phyloP scores from a whole-genome alignment of 1,284 basidiomycete species.

The Phylloboletellus chloephorus region DNA sequence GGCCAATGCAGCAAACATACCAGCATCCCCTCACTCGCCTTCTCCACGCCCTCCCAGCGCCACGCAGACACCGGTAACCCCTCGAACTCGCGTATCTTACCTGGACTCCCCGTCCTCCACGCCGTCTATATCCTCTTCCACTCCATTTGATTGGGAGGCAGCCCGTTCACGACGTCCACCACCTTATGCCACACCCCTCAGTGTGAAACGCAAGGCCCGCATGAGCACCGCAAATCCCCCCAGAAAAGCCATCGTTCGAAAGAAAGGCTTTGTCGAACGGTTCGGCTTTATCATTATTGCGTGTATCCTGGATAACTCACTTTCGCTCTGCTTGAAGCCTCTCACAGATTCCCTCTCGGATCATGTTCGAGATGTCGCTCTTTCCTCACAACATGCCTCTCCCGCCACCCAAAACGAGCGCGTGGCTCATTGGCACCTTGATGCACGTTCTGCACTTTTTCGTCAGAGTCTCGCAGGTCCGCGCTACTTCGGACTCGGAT shows the following conservation, averaged over 20 bases:
- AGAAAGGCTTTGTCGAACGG: conserved; percentile 59
- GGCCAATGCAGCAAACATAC: conserved; percentile 35
- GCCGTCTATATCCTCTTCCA: conserved; percentile 64
- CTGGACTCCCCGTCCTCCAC: conserved; percentile 54
- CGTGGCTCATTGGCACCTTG: conserved; percentile 55
- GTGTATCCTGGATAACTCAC: conserved; percentile 1
- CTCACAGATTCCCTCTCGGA: conserved; percentile 55
- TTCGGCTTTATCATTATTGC: conserved; percentile 24
- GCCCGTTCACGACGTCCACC: conserved; percentile 58
- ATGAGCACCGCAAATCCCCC: conserved; percentile 40
- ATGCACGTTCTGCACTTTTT: conserved; percentile 65
- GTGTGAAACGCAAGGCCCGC: conserved; percentile 39
- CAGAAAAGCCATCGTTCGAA: conserved; percentile 50
- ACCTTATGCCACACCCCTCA: conserved; percentile 59
- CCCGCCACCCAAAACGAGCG: conserved; percentile 58
- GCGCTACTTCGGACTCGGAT: conserved; percentile 56
- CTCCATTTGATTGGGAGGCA: conserved; percentile 80
- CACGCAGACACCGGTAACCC: conserved; percentile 37
- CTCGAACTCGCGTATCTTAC: conserved; percentile 37
- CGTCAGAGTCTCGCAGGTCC: conserved; percentile 54
- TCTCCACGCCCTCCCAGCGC: conserved; percentile 32
- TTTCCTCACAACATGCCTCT: conserved; percentile 73
- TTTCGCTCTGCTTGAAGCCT: conserved; percentile 37
- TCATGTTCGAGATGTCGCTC: conserved; percentile 67
- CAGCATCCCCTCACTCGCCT: conserved; percentile 25